These are phyloP conservation scores for Candida cerambycidarum DNA, from an alignment of 805 yeast genomes.

Conservation along the genomic window DNA sequence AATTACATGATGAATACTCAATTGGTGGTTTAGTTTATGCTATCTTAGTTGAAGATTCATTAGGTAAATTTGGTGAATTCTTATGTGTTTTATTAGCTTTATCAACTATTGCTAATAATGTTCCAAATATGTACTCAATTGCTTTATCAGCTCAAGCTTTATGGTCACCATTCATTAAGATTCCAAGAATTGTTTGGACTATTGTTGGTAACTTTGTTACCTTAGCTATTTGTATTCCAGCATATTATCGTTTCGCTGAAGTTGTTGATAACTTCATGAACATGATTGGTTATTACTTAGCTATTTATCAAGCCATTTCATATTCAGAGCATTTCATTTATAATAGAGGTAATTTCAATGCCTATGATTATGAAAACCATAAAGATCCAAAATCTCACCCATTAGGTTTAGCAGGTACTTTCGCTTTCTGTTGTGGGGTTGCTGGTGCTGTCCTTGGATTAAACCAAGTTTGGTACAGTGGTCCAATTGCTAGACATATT, in stretches of 20 bases:
- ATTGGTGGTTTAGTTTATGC: constrained; percentile 78
- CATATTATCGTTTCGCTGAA: constrained; percentile 66
- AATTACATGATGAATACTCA: constrained; percentile 27
- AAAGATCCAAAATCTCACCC: constrained; percentile 61
- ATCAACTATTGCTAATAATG: constrained; percentile 86
- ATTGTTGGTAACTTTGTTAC: constrained; percentile 70
- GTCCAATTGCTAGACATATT: constrained; percentile 61
- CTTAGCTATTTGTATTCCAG: constrained; percentile 87
- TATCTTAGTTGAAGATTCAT: constrained; percentile 72
- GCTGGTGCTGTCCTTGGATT: constrained; percentile 88
- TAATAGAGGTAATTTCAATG: constrained; percentile 57
- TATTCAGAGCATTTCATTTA: constrained; percentile 83
- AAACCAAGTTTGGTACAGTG: constrained; percentile 82
- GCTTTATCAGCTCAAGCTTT: constrained; percentile 84
- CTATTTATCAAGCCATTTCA: constrained; percentile 75
- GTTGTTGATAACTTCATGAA: constrained; percentile 89
- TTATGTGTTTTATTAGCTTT: constrained; percentile 81
- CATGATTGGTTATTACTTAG: constrained; percentile 86
- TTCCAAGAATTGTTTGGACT: constrained; percentile 88
- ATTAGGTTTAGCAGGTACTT: constrained; percentile 72
- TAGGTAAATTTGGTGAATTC: constrained; percentile 88
- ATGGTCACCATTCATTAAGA: constrained; percentile 68
- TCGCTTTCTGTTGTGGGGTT: constrained; percentile 78
- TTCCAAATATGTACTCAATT: constrained; percentile 92
- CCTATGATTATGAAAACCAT: constrained; percentile 65